Conservation (phyloP, 495 filamentous ascomycete species). For the Neurospora sp. region DNA sequence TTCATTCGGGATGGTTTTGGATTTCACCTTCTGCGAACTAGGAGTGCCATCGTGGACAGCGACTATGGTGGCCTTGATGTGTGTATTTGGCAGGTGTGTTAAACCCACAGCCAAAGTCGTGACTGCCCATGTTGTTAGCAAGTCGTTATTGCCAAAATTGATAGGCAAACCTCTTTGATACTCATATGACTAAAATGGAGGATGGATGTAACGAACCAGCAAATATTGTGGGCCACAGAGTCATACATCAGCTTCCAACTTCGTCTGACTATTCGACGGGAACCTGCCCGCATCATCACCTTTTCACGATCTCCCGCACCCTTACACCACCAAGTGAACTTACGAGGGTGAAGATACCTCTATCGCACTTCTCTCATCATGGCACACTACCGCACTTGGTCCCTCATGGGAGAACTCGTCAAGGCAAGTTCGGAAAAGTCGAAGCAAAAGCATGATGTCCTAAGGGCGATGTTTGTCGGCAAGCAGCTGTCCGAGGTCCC, state of each 20-base stretch:
- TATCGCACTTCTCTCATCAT: neutral
- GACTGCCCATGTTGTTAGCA: neutral
- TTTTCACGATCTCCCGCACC: neutral
- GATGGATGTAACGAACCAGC: neutral
- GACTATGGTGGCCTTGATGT: neutral
- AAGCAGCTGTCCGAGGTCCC: conserved; percentile 50
- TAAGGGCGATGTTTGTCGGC: conserved; percentile 46
- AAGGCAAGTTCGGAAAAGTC: neutral
- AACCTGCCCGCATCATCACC: neutral
- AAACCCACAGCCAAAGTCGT: neutral
- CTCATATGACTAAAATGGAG: neutral
- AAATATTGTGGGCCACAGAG: neutral
- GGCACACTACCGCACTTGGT: neutral
- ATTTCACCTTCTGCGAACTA: neutral
- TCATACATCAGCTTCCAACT: neutral
- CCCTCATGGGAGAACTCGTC: neutral
- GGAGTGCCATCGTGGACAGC: neutral
- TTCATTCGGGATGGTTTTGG: neutral
- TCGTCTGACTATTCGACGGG: neutral
- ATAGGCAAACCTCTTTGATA: neutral
- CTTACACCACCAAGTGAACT: neutral
- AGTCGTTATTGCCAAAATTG: neutral
- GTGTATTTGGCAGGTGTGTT: neutral
- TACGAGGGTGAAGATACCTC: neutral
- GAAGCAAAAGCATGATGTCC: conserved; percentile 23